These are phyloP conservation scores for Ichthyophthirius multifiliis DNA, from an alignment of 169 alveolate species.

Conservation along the genomic window DNA sequence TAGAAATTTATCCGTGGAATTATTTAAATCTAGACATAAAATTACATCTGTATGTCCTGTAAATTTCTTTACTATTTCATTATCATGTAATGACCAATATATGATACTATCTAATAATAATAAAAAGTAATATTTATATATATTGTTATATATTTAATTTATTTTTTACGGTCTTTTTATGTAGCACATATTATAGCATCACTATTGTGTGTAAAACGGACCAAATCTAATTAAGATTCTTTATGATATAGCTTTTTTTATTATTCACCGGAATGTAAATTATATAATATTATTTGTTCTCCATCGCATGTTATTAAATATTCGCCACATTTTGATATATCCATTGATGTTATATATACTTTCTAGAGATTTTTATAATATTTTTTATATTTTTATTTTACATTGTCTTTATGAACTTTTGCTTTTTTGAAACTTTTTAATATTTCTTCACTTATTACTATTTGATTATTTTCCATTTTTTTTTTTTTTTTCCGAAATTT, in stretches of 20 bases:
- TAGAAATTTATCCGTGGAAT: conserved; percentile 57
- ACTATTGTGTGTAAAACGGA: conserved; percentile 6
- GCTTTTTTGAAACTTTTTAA: conserved; percentile 2
- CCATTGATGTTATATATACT: background rate
- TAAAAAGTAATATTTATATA: background rate
- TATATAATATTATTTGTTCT: background rate
- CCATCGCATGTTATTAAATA: conserved; percentile 14
- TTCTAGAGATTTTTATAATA: background rate
- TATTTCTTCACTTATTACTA: background rate
- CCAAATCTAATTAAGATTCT: background rate
- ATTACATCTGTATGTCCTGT: conserved; percentile 67
- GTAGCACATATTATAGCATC: conserved; percentile 12
- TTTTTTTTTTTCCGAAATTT: background rate
- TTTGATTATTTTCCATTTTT: background rate
- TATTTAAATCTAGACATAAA: conserved; percentile 60
- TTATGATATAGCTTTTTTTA: background rate
- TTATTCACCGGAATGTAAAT: background rate
- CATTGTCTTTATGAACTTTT: conserved; percentile 5
- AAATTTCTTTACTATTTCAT: conserved; percentile 60
- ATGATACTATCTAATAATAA: conserved; percentile 44
- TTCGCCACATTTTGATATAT: conserved; percentile 5
- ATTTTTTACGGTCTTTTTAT: background rate
- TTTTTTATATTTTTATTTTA: background rate
- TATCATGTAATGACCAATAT: conserved; percentile 82
- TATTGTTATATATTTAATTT: background rate